These are phyloP conservation scores for Lophium mytilinum DNA, from an alignment of 495 filamentous ascomycete genomes.

Conservation along the genomic window DNA sequence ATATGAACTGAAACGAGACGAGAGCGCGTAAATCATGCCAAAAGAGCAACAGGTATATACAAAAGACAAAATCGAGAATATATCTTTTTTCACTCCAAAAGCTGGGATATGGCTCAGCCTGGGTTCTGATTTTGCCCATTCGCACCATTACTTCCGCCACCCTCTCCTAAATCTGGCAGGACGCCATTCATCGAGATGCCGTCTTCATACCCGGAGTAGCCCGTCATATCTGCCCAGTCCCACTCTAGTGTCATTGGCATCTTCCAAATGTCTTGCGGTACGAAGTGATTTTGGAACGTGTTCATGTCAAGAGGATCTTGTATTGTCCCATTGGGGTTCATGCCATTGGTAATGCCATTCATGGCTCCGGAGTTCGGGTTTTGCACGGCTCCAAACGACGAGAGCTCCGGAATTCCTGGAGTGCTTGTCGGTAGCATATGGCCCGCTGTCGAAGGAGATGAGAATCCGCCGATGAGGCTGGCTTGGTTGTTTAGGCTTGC, in stretches of 20 bases:
- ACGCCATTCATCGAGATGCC: constrained; percentile 27
- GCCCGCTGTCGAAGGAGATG: constrained; percentile 13
- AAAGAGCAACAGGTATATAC: no score
- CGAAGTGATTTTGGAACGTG: constrained; percentile 78
- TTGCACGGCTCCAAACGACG: background rate
- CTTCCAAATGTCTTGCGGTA: constrained; percentile 95
- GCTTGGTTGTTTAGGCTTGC: constrained; percentile 11
- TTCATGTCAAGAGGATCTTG: constrained; percentile 24
- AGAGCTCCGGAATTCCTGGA: constrained; percentile 2
- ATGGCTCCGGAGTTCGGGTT: constrained; percentile 6
- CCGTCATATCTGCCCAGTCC: constrained; percentile 91
- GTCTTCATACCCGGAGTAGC: constrained; percentile 20
- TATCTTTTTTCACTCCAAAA: no score
- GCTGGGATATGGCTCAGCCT: no score
- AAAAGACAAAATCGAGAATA: no score
- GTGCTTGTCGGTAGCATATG: constrained; percentile 11
- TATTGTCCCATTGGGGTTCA: background rate
- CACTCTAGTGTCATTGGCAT: constrained; percentile 95
- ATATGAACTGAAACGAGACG: no score
- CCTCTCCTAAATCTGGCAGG: constrained; percentile 11
- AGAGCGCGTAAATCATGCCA: no score
- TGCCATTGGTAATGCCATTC: constrained; percentile 11
- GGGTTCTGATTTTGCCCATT: background rate
- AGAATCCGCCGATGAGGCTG: constrained; percentile 10
- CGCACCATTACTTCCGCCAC: background rate